Evolutionary conservation across 1,284 basidiomycete species (phyloP), one percentile per base, ranked within the genome.

Genomic region (Singerocomus inundabilis): DNA sequence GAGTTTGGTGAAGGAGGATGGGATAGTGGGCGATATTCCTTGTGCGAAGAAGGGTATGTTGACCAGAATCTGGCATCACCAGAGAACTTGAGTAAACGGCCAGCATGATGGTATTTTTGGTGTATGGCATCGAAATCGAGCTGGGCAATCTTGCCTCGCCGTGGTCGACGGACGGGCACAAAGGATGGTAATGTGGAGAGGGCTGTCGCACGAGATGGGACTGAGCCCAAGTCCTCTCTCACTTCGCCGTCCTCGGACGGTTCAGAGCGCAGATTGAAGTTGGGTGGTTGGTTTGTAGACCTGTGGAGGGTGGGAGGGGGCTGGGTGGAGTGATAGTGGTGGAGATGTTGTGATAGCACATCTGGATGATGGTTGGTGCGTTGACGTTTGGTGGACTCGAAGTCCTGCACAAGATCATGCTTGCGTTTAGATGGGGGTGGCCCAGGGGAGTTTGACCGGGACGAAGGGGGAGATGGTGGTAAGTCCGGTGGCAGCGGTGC

Each of bases 21-120:
- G 6, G 70, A 61, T 15, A 89, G 70, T 4, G 84, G 78, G 16
- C 77, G 74, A 64, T 82, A 85, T 55, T 84, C 80, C 57, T 77
- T 76, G 67, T 85, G 79, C 1, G 76, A 74, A 4, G 81, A 71
- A 16, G 84, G 77, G 61, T 80, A 86, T 32, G 84, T 85, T 21
- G 87, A 85, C 77, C 79, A 81, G 56, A 84, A 81, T 35, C 87
- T 84, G 31, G 81, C 77, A 60, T 86, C 83, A 18, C 84, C 85
- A 2, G 86, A 89, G 61, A 84, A 86, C 67, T 88, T 88, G 67
- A 89, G 82, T 57, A 74, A 70, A 49, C 85, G 80, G 18, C 82
- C 86, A 15, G 76, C 74, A 9, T 65, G 64, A 59, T 85, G 79
- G 63, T 85, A 88, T 60, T 74, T 80, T 60, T 84, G 77, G 61